Evolutionary conservation across 2,329 filamentous ascomycete species (phyloP).

Genomic region (Aspergillus thermomutatus): DNA sequence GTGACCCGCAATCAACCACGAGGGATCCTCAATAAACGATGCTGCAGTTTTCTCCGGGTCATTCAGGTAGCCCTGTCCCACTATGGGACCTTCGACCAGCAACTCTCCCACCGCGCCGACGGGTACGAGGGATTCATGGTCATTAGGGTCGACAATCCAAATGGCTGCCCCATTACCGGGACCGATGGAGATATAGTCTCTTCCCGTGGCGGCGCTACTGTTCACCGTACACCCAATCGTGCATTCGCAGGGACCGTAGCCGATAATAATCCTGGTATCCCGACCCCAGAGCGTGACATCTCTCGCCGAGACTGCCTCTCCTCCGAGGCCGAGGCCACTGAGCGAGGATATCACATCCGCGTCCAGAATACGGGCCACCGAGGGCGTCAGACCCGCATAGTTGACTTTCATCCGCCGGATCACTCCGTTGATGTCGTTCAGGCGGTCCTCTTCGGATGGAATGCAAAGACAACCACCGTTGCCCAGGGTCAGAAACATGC

Average conservation of each 20-base stretch:
- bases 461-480: constrained; percentile 60
- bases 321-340: constrained; percentile 40
- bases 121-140: constrained; percentile 36
- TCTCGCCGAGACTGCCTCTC: constrained; percentile 42
- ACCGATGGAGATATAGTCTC: constrained; percentile 40
- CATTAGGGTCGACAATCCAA: constrained; percentile 41
- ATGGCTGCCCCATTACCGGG: constrained; percentile 32
- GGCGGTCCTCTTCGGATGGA: constrained; percentile 48
- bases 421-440: constrained; percentile 48
- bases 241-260: constrained; percentile 43
- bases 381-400: constrained; percentile 58
- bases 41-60: constrained; percentile 35
- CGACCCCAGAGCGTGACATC: constrained; percentile 42
- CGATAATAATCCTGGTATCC: constrained; percentile 44
- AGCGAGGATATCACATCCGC: constrained; percentile 42
- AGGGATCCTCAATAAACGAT: constrained; percentile 36
- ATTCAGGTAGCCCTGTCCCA: constrained; percentile 47
- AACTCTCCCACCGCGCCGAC: constrained; percentile 48
- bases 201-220: constrained; percentile 30
- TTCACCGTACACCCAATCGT: constrained; percentile 41
- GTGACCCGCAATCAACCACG: constrained; percentile 33
- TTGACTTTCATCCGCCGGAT: constrained; percentile 52
- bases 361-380: constrained; percentile 51
- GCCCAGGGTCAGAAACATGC: constrained; percentile 54
- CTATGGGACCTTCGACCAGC: constrained; percentile 46